Evolutionary conservation across 2,329 filamentous ascomycete species (phyloP).

Genomic region (Rhinocladiella mackenziei): DNA sequence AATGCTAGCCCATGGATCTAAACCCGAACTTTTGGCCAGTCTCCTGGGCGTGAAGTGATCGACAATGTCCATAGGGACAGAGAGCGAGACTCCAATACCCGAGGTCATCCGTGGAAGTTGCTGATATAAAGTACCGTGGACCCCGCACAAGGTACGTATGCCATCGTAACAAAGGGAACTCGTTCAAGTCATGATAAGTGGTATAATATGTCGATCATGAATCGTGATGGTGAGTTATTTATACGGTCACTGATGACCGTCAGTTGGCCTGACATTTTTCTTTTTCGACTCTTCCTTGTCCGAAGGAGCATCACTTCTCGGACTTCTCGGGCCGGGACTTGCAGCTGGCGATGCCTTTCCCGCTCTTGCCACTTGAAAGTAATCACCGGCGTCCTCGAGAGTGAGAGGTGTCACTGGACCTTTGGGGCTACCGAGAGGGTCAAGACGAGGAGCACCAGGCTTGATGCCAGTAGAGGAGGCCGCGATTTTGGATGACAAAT

Average conservation of each 20-base stretch:
- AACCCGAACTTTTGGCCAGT: too few relatives aligned
- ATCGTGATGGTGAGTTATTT: constrained; percentile 7
- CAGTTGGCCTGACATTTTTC: constrained; percentile 20
- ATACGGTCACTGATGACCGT: constrained; percentile 19
- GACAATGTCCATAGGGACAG: background rate
- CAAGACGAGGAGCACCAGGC: constrained; percentile 44
- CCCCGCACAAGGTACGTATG: background rate
- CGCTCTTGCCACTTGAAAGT: constrained; percentile 32
- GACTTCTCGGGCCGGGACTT: constrained; percentile 30
- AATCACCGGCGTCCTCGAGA: constrained; percentile 38
- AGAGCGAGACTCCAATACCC: background rate
- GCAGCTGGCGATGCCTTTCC: constrained; percentile 30
- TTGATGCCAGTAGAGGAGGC: constrained; percentile 32
- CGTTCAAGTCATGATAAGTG: constrained; percentile 9
- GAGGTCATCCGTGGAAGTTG: background rate
- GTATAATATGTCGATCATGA: constrained; percentile 3
- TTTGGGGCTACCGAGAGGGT: constrained; percentile 43
- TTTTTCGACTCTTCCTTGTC: constrained; percentile 20
- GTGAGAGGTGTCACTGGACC: constrained; percentile 46
- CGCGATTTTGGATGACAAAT: constrained; percentile 33
- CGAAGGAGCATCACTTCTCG: constrained; percentile 17
- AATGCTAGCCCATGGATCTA: too few relatives aligned
- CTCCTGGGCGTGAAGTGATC: too few relatives aligned
- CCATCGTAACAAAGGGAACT: constrained; percentile 14
- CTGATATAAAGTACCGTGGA: background rate